phyloP scores from a whole-genome alignment of 1,284 basidiomycete genomes.

The Ustanciosporium gigantosporum region DNA sequence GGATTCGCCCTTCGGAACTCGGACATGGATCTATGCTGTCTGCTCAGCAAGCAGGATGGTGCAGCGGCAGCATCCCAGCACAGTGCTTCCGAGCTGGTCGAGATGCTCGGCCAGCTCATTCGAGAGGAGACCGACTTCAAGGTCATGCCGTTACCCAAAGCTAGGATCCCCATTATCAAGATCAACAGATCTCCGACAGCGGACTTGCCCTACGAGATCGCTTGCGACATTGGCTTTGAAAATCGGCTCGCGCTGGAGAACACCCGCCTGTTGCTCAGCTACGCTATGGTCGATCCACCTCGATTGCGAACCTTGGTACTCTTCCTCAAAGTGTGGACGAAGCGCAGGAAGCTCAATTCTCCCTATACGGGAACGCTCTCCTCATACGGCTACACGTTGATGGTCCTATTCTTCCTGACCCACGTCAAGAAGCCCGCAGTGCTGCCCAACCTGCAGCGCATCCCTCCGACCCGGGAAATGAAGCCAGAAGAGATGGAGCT shows the following conservation, averaged over 20 bases:
- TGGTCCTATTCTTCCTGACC: slow-evolving; percentile 94
- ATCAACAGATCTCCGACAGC: slow-evolving; percentile 84
- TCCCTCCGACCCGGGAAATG: slow-evolving; percentile 53
- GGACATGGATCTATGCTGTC: slow-evolving; percentile 97
- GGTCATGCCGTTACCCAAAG: slow-evolving; percentile 93
- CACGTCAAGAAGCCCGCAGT: slow-evolving; percentile 75
- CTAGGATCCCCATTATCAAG: slow-evolving; percentile 98
- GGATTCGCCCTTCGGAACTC: slow-evolving; percentile 92
- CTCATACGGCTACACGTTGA: slow-evolving; percentile 95
- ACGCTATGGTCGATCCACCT: slow-evolving; percentile 94
- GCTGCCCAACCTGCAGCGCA: slow-evolving; percentile 61
- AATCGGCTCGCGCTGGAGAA: slow-evolving; percentile 96
- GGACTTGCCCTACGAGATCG: slow-evolving; percentile 71
- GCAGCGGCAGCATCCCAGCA: slow-evolving; percentile 24
- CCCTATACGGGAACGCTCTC: slow-evolving; percentile 95
- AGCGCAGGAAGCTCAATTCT: slow-evolving; percentile 96
- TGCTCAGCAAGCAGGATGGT: slow-evolving; percentile 66
- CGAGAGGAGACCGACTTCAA: slow-evolving; percentile 96
- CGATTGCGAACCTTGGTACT: slow-evolving; percentile 90
- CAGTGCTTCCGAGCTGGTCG: slow-evolving; percentile 82
- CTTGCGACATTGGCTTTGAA: slow-evolving; percentile 98
- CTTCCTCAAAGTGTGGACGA: slow-evolving; percentile 99
- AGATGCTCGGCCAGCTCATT: slow-evolving; percentile 87
- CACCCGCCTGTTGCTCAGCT: slow-evolving; percentile 91
- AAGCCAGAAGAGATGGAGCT: slow-evolving; percentile 76